Evolutionary conservation across 1,284 basidiomycete species (phyloP).

Genomic region (Peniophora sp.): DNA sequence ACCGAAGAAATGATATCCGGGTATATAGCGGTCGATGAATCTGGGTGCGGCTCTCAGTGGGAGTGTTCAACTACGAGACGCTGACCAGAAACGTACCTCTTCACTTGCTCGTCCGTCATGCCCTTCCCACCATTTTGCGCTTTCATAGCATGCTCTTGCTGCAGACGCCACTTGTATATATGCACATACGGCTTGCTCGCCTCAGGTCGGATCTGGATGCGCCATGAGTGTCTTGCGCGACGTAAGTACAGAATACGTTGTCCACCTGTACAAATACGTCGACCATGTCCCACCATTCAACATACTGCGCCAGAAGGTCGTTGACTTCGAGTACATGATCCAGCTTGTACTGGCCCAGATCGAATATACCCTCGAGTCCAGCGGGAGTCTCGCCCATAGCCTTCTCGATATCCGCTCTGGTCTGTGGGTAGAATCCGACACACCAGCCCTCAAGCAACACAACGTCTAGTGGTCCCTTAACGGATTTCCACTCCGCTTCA

Average conservation of each 20-base stretch:
- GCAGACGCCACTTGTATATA: slow-evolving; percentile 72
- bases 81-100: slow-evolving; percentile 58
- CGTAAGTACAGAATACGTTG: neutral
- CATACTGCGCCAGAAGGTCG: slow-evolving; percentile 46
- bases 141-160: slow-evolving; percentile 89
- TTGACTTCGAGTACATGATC: slow-evolving; percentile 60
- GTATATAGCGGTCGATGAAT: slow-evolving; percentile 78
- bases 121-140: slow-evolving; percentile 72
- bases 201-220: slow-evolving; percentile 40
- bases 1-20: slow-evolving; percentile 76
- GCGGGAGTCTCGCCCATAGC: slow-evolving; percentile 25
- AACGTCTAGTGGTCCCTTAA: slow-evolving; percentile 62
- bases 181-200: slow-evolving; percentile 41
- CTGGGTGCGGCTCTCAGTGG: slow-evolving; percentile 22
- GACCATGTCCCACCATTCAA: slow-evolving; percentile 59
- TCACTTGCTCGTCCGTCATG: slow-evolving; percentile 79
- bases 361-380: slow-evolving; percentile 33
- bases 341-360: slow-evolving; percentile 24
- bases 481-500: slow-evolving; percentile 27
- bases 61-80: neutral
- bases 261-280: slow-evolving; percentile 65
- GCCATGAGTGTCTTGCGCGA: neutral
- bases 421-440: slow-evolving; percentile 63
- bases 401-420: slow-evolving; percentile 33
- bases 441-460: slow-evolving; percentile 87